A percentile compares a stretch with the other conserved stretches of the same genome.
phyloP scores from a whole-genome alignment of 805 yeast species.

The Ogataea haglerorum region DNA sequence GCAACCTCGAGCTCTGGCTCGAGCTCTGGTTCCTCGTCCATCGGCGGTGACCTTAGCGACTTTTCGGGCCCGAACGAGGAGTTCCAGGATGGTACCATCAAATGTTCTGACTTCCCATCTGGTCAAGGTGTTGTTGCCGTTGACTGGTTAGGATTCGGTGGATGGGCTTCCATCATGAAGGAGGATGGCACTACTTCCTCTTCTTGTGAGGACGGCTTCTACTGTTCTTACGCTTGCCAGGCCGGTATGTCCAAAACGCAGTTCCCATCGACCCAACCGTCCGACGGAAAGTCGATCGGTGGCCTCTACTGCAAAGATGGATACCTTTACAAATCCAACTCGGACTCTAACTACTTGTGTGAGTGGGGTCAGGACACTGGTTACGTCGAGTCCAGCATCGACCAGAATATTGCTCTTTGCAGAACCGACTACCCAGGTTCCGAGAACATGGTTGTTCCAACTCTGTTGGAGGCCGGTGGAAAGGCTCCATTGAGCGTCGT shows the following conservation, averaged over 20 bases:
- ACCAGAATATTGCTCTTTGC: slow-evolving; percentile 78
- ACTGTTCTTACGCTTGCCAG: slow-evolving; percentile 98
- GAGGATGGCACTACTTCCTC: slow-evolving; percentile 58
- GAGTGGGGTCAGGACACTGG: slow-evolving; percentile 81
- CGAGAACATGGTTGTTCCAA: slow-evolving; percentile 97
- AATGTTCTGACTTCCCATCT: slow-evolving; percentile 69
- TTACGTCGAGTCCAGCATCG: slow-evolving; percentile 59
- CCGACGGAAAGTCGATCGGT: slow-evolving; percentile 88
- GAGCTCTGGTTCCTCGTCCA: slow-evolving; percentile 33
- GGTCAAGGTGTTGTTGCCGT: slow-evolving; percentile 68
- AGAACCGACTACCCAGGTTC: slow-evolving; percentile 99
- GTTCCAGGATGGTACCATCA: slow-evolving; percentile 67
- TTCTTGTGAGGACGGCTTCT: slow-evolving; percentile 80
- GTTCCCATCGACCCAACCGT: slow-evolving; percentile 89
- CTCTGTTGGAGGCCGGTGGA: slow-evolving; percentile 68
- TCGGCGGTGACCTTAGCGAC: slow-evolving; percentile 50
- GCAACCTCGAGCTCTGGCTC: slow-evolving; percentile 21
- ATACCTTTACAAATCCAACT: slow-evolving; percentile 76
- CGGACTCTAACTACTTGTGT: slow-evolving; percentile 67
- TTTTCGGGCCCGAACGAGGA: slow-evolving; percentile 47
- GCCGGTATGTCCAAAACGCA: slow-evolving; percentile 99
- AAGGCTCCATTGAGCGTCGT: slow-evolving; percentile 73
- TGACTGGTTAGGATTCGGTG: slow-evolving; percentile 51
- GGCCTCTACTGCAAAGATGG: slow-evolving; percentile 87
- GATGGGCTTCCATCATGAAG: slow-evolving; percentile 44